Conservation (phyloP, 2,329 filamentous ascomycete genomes). For the Colletotrichum sp. region DNA sequence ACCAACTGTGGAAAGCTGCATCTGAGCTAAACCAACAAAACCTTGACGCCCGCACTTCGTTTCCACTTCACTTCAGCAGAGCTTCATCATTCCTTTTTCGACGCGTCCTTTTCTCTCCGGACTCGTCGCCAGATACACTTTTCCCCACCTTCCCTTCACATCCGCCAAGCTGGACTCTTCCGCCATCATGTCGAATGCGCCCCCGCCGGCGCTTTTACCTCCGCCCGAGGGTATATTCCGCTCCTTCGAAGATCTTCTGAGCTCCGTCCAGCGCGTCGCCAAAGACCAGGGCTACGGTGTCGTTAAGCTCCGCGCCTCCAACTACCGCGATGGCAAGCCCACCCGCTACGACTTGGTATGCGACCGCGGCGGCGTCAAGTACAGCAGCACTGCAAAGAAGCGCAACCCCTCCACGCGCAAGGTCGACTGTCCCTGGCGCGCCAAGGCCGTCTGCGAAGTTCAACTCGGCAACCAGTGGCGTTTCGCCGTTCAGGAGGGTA, state of each 20-base stretch:
- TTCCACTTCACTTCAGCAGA: slow-evolving; percentile 23
- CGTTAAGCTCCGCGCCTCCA: slow-evolving; percentile 67
- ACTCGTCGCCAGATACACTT: slow-evolving; percentile 8
- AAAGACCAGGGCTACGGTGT: slow-evolving; percentile 69
- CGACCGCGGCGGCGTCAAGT: slow-evolving; percentile 68
- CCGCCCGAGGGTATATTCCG: slow-evolving; percentile 66
- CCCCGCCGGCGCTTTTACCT: slow-evolving; percentile 53
- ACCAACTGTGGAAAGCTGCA: slow-evolving; percentile 2
- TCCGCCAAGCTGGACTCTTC: slow-evolving; percentile 25
- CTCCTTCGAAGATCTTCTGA: slow-evolving; percentile 63
- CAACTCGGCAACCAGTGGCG: slow-evolving; percentile 68
- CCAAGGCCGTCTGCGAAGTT: slow-evolving; percentile 68
- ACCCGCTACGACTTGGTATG: slow-evolving; percentile 68
- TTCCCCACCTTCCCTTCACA: slow-evolving; percentile 29
- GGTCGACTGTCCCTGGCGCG: slow-evolving; percentile 67
- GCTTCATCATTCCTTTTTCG: slow-evolving; percentile 19
- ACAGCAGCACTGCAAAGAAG: slow-evolving; percentile 69
- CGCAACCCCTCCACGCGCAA: slow-evolving; percentile 68
- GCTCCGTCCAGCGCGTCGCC: slow-evolving; percentile 62
- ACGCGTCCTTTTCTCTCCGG: slow-evolving; percentile 9
- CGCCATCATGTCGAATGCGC: slow-evolving; percentile 51
- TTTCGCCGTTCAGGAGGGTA: slow-evolving; percentile 64
- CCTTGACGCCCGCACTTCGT: slow-evolving; percentile 20
- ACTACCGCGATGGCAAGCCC: slow-evolving; percentile 67
- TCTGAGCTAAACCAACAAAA: slow-evolving; percentile 12